A percentile compares a stretch with the other conserved stretches of the same genome.
Conservation (phyloP, 805 yeast genomes). For the Saccharomycopsis fodiens region DNA sequence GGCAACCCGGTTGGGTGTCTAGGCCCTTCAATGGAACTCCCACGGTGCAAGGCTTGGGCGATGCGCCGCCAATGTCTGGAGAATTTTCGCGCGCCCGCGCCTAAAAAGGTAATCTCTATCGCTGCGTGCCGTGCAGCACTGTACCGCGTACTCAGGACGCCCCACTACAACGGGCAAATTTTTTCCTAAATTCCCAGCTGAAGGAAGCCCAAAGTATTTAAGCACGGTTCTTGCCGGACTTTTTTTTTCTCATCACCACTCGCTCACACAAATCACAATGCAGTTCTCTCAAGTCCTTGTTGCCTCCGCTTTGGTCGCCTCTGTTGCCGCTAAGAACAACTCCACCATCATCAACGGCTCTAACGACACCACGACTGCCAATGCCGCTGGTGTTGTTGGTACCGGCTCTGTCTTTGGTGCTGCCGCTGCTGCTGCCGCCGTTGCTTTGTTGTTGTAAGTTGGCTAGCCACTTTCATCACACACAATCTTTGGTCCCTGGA, state of each 20-base stretch:
- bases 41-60: too few relatives aligned
- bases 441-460: constrained; percentile 19
- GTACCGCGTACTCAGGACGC: too few relatives aligned
- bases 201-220: background rate
- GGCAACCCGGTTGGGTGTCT: too few relatives aligned
- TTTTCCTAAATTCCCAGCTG: background rate
- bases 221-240: too few relatives aligned
- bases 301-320: constrained; percentile 8
- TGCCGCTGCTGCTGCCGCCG: constrained; percentile 20
- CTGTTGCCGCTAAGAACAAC: constrained; percentile 7
- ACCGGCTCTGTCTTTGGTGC: constrained; percentile 19
- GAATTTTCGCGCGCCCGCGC: too few relatives aligned
- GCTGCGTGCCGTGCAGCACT: too few relatives aligned
- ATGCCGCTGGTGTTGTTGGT: constrained; percentile 16
- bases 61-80: too few relatives aligned
- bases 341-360: constrained; percentile 15
- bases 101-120: too few relatives aligned
- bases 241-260: background rate
- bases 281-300: constrained; percentile 15
- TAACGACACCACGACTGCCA: constrained; percentile 8
- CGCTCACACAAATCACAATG: background rate
- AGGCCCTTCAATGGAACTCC: too few relatives aligned
- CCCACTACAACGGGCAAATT: background rate
- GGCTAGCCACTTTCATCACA: too few relatives aligned
- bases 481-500: too few relatives aligned